Conservation (phyloP, 176 grass and related monocot species). For the Aegilops speltoides region DNA sequence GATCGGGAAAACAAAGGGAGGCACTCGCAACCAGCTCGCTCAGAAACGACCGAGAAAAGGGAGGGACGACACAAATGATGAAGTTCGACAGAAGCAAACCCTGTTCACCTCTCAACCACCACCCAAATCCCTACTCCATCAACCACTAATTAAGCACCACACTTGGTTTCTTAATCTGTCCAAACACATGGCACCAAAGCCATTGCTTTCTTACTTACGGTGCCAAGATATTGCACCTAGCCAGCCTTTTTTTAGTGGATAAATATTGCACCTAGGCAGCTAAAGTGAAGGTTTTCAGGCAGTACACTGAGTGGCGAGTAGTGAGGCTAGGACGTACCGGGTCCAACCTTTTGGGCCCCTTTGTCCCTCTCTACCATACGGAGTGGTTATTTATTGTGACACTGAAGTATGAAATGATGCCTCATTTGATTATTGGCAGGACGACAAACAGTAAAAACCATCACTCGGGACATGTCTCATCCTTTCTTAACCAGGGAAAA, state of each 20-base stretch:
- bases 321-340: background rate
- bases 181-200: background rate
- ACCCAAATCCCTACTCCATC: background rate
- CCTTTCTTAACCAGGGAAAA: background rate
- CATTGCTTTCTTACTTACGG: background rate
- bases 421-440: background rate
- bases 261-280: background rate
- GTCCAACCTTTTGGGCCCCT: background rate
- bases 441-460: background rate
- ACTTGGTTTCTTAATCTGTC: background rate
- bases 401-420: slow-evolving; percentile 3
- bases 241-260: background rate
- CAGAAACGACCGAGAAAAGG: background rate
- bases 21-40: background rate
- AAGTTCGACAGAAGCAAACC: background rate
- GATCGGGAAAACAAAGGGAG: background rate
- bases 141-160: background rate
- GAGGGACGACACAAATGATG: background rate
- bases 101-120: background rate
- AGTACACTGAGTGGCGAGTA: background rate
- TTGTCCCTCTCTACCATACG: background rate
- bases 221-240: background rate
- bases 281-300: background rate
- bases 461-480: background rate
- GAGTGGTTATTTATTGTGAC: background rate